phyloP scores from a whole-genome alignment of 345 rosid species.

The Arabidopsis thaliana region DNA sequence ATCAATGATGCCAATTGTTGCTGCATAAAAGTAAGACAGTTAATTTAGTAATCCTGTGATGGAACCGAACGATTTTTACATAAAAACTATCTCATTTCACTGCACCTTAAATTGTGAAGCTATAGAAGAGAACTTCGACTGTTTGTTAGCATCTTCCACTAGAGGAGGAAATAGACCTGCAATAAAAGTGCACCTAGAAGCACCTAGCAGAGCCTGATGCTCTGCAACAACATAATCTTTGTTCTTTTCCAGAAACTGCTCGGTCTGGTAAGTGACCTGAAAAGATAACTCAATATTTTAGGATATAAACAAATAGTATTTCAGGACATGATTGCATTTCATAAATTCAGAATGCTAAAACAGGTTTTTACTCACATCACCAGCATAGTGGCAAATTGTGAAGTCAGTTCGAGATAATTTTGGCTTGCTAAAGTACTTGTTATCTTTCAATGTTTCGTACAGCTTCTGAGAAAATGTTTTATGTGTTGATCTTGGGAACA shows the following conservation, averaged over 20 bases:
- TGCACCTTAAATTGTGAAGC: conserved; percentile 94
- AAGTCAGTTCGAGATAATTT: conserved; percentile 90
- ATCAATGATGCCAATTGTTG: conserved; percentile 84
- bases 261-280: conserved; percentile 97
- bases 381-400: conserved; percentile 96
- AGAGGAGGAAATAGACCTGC: conserved; percentile 70
- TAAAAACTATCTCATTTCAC: conserved; percentile 24
- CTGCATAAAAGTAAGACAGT: conserved; percentile 54
- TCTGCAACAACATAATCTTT: conserved; percentile 96
- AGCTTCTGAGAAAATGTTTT: conserved; percentile 95
- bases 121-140: conserved; percentile 90
- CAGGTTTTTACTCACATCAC: conserved; percentile 72
- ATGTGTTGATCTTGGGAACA: conserved; percentile 98
- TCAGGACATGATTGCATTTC: conserved; percentile 14
- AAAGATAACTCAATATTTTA: conserved; percentile 36
- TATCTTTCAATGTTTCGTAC: conserved; percentile 80
- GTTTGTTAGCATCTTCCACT: conserved; percentile 76
- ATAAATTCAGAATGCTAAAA: conserved; percentile 9
- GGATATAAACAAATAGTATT: neutral
- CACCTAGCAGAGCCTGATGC: conserved; percentile 86
- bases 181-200: conserved; percentile 83
- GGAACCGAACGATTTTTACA: conserved; percentile 19
- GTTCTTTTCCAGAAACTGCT: conserved; percentile 91
- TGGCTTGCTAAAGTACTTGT: conserved; percentile 89
- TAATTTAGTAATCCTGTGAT: conserved; percentile 23